Evolutionary conservation across 2,329 filamentous ascomycete genomes (phyloP).

Genomic region (Trichoderma koningii): DNA sequence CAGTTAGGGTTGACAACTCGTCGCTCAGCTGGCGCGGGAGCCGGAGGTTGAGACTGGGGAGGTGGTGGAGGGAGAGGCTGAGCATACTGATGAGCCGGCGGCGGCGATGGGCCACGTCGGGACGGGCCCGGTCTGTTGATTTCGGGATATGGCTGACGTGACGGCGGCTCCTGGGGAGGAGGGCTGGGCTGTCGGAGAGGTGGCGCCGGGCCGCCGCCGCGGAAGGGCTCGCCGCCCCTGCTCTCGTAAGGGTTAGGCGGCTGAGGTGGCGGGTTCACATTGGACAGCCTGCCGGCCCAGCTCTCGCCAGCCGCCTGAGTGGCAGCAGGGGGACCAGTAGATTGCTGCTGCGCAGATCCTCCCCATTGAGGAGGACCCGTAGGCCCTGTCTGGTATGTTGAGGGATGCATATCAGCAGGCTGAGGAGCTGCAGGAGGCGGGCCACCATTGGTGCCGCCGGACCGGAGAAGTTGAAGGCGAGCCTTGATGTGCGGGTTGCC

Average conservation of each 20-base stretch:
- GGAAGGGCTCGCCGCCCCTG: slow-evolving; percentile 66
- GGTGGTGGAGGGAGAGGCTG: slow-evolving; percentile 55
- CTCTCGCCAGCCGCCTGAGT: slow-evolving; percentile 59
- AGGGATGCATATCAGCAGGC: slow-evolving; percentile 93
- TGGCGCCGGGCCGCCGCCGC: slow-evolving; percentile 65
- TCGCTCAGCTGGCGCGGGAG: slow-evolving; percentile 55
- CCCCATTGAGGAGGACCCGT: slow-evolving; percentile 89
- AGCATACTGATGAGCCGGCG: slow-evolving; percentile 51
- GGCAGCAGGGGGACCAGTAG: slow-evolving; percentile 63
- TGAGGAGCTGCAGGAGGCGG: slow-evolving; percentile 79
- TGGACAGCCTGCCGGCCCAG: slow-evolving; percentile 68
- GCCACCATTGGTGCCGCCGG: slow-evolving; percentile 71
- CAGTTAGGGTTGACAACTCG: slow-evolving; percentile 64
- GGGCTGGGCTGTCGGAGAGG: slow-evolving; percentile 75
- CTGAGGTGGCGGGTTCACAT: slow-evolving; percentile 75
- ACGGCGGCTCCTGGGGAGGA: slow-evolving; percentile 66
- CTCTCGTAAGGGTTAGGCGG: slow-evolving; percentile 81
- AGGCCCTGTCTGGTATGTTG: slow-evolving; percentile 85
- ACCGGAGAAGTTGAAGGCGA: slow-evolving; percentile 83
- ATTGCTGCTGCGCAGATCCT: slow-evolving; percentile 64
- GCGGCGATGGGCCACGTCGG: slow-evolving; percentile 57
- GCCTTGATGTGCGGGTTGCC: slow-evolving; percentile 95
- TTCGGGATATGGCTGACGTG: slow-evolving; percentile 63
- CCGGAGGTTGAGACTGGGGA: slow-evolving; percentile 47
- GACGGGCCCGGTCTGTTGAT: slow-evolving; percentile 38